Evolutionary conservation across 2,329 filamentous ascomycete species (phyloP), one percentile per base, ranked within the genome.

Genomic region (Ceratocystiopsis brevicomis): DNA sequence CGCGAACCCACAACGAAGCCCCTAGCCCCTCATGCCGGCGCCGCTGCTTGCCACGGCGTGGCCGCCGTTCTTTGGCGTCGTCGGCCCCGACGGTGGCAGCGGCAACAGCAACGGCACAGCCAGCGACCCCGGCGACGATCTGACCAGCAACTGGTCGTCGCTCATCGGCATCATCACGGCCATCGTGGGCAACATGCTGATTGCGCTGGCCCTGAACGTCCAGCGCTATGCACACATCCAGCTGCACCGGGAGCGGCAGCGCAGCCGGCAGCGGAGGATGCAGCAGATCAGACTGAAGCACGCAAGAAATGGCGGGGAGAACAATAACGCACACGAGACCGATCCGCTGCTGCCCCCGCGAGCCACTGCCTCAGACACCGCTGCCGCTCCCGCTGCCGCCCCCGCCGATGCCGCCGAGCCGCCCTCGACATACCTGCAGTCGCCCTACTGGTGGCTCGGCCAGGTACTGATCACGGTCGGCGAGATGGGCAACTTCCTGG

Each of bases 361-460:
- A 37, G 35, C 25, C 25, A 30, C 5, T 9, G 25, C 25, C 25
- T 30, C 25, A 9, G 56, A 55, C 39, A 59, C 61, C 36, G 61
- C 63, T n/a, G n/a, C n/a, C n/a, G n/a, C n/a, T n/a, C n/a, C n/a
- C 10, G 25, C 25, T 2, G 25, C 25, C 5, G 10, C 25, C 10
- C 25, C 25, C 19, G 4, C 19, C 25, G 25, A 30, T 9, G 10
- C 25, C 5, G 8, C 25, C 25, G 59, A 34, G 47, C 50, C 8
- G 49, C 53, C 38, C 47, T 64, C 67, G 45, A 80, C 75, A 6
- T 98, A 98, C 59, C 71, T 98, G 47, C 77, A 76, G 50, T 94
- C 86, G 34, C 85, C 86, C 1, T 95, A 90, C 56, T 98, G 90
- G 90, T 98, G 90, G 90, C 63, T 78, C 32, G 90, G 90, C 17